Evolutionary conservation across 2,329 filamentous ascomycete species (phyloP).

Genomic region (Xylogone sp.): DNA sequence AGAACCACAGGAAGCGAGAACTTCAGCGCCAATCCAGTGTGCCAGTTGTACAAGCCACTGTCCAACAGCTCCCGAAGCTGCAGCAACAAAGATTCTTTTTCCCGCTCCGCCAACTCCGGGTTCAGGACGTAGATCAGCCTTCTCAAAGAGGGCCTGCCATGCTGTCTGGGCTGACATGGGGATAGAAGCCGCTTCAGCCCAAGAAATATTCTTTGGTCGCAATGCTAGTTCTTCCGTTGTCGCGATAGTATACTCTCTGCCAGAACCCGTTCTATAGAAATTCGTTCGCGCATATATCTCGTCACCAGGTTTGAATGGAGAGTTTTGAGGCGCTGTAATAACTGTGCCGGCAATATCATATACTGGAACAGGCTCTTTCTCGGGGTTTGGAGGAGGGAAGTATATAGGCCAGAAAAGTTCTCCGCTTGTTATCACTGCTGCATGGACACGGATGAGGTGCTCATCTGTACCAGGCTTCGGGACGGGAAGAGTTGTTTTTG

Average conservation of each 20-base stretch:
- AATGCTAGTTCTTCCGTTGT: slow-evolving; percentile 32
- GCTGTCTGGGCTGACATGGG: slow-evolving; percentile 38
- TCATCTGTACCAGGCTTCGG: slow-evolving; percentile 19
- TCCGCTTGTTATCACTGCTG: slow-evolving; percentile 34
- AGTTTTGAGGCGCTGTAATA: slow-evolving; percentile 28
- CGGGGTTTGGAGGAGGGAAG: slow-evolving; percentile 17
- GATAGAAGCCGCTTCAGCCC: slow-evolving; percentile 33
- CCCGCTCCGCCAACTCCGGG: slow-evolving; percentile 19
- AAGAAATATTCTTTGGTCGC: slow-evolving; percentile 30
- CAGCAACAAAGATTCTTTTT: slow-evolving; percentile 39
- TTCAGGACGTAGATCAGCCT: slow-evolving; percentile 23
- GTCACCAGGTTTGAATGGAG: slow-evolving; percentile 34
- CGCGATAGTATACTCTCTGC: slow-evolving; percentile 32
- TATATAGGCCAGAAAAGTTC: slow-evolving; percentile 40
- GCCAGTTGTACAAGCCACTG: slow-evolving; percentile 40
- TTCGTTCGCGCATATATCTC: slow-evolving; percentile 35
- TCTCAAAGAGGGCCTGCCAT: slow-evolving; percentile 40
- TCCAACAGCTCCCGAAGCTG: slow-evolving; percentile 40
- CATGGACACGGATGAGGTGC: slow-evolving; percentile 36
- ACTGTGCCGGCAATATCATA: slow-evolving; percentile 39
- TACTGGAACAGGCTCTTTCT: slow-evolving; percentile 32
- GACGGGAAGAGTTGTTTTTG: slow-evolving; percentile 16
- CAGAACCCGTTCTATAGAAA: slow-evolving; percentile 32
- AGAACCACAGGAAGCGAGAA: slow-evolving; percentile 35
- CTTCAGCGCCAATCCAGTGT: slow-evolving; percentile 31